Evolutionary conservation across 2,329 filamentous ascomycete genomes (phyloP), one percentile per base, ranked within the genome.

Genomic region (Cercospora brassicicola): DNA sequence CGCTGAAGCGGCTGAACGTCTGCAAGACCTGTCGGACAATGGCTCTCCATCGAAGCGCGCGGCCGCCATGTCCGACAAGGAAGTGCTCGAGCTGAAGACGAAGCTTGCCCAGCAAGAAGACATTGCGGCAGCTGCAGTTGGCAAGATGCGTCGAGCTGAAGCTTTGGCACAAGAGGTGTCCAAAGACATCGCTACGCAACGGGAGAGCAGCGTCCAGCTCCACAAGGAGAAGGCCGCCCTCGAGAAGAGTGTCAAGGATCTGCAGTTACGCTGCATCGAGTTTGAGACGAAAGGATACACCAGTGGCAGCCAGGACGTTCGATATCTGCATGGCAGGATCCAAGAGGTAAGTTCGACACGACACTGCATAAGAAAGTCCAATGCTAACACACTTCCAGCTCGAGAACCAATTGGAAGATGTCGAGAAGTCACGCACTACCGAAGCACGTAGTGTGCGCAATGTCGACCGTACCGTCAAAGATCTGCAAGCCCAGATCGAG

Each of bases 271-370:
- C 76, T 88, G 96, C 65, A 90, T 99, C 62, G 95, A 98, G 78
- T 85, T 98, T 8, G 94, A 99, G 82, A 98, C 95, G 53, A 98
- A 98, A 84, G 93, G 94, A 63, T 98, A 96, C 81, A 95, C 94
- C 20, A 96, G 90, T 72, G 92, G 92, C 26, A 97, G 94, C 79
- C 93, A 97, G 76, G 94, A 98, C 80, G 92, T 98, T 73, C 91
- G 95, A 76, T 98, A 97, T 83, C 82, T 98, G 76, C 92, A 97
- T 81, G 94, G 93, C 77, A 89, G 94, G 61, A 93, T 99, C 72
- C 93, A 97, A 83, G 94, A 98, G 87, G 94, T 96, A 85, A 86
- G 88, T 79, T 31, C 33, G 33, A 36, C 33, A 15, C 33, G 11
- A 36, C 4, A 6, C 33, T 36, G 13, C 33, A 36, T 6, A 15